A percentile compares a stretch with the other conserved stretches of the same genome.
Evolutionary conservation across 2,329 filamentous ascomycete genomes (phyloP).

Genomic region (Leptographium wingfieldii): DNA sequence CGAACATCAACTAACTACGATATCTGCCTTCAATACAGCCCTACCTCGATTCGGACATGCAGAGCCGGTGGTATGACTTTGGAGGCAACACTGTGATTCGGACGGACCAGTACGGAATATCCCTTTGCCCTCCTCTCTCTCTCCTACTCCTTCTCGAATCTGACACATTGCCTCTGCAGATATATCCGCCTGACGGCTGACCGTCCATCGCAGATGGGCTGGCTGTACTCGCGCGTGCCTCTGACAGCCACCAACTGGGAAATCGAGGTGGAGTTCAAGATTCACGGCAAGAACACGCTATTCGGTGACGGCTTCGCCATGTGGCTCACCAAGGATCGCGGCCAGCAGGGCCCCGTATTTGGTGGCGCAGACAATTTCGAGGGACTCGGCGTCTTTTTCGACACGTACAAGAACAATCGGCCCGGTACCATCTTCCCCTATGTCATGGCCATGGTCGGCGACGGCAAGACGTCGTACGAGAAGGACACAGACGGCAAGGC

Average conservation of each 20-base stretch:
- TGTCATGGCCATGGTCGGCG: constrained; percentile 96
- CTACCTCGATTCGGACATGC: constrained; percentile 95
- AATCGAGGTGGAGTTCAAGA: constrained; percentile 91
- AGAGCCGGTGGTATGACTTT: constrained; percentile 98
- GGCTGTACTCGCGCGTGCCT: constrained; percentile 87
- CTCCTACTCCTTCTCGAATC: background rate
- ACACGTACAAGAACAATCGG: constrained; percentile 99
- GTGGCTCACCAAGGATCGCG: constrained; percentile 94
- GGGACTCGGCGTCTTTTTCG: constrained; percentile 87
- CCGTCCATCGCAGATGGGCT: constrained; percentile 79
- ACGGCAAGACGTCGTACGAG: constrained; percentile 81
- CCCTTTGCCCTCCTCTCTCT: background rate
- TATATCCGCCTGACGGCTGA: constrained; percentile 91
- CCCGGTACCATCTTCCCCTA: constrained; percentile 93
- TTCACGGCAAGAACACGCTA: constrained; percentile 76
- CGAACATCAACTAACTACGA: background rate
- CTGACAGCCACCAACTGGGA: constrained; percentile 98
- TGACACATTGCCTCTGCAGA: constrained; percentile 28
- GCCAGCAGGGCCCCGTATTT: constrained; percentile 69
- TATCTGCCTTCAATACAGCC: constrained; percentile 42
- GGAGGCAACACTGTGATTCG: constrained; percentile 84
- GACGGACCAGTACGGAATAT: constrained; percentile 46
- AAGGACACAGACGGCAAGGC: constrained; percentile 89
- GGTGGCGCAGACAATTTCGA: constrained; percentile 82
- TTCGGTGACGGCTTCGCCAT: constrained; percentile 95